Conservation (phyloP, 2,329 filamentous ascomycete genomes). For the Botryotinia narcissicola region DNA sequence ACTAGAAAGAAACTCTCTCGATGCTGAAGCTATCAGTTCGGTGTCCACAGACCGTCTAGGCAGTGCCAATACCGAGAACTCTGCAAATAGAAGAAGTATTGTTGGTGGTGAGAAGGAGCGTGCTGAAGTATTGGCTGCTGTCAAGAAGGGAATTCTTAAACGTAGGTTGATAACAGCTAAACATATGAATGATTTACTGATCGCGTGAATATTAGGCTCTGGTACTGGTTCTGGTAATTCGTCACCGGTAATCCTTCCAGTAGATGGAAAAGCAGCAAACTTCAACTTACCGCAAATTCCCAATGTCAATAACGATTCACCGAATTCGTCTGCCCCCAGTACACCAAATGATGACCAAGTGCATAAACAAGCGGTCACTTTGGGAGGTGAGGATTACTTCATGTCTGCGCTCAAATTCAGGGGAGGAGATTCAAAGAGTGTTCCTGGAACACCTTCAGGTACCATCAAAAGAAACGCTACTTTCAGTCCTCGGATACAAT, state of each 20-base stretch:
- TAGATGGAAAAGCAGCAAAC: slow-evolving; percentile 52
- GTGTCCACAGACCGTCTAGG: slow-evolving; percentile 48
- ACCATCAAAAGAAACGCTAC: slow-evolving; percentile 59
- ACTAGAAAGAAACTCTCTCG: slow-evolving; percentile 77
- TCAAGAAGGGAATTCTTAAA: slow-evolving; percentile 95
- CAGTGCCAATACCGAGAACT: slow-evolving; percentile 59
- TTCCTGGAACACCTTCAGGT: slow-evolving; percentile 73
- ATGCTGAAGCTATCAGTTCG: slow-evolving; percentile 54
- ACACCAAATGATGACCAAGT: slow-evolving; percentile 79
- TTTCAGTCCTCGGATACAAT: slow-evolving; percentile 91
- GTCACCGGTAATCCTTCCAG: slow-evolving; percentile 64
- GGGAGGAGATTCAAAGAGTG: slow-evolving; percentile 74
- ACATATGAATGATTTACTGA: slow-evolving; percentile 33
- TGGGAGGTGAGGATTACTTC: slow-evolving; percentile 84
- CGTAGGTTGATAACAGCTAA: slow-evolving; percentile 51
- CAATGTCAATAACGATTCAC: slow-evolving; percentile 65
- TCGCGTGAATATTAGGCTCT: slow-evolving; percentile 32
- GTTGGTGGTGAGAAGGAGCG: slow-evolving; percentile 86
- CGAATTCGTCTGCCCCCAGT: slow-evolving; percentile 80
- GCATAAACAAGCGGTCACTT: slow-evolving; percentile 67
- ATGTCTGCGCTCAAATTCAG: slow-evolving; percentile 70
- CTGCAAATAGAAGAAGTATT: slow-evolving; percentile 77
- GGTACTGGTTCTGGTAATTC: slow-evolving; percentile 58
- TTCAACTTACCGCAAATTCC: slow-evolving; percentile 62
- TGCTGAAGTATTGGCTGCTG: slow-evolving; percentile 85